These are phyloP conservation scores for Neonectria sp. DNA, from an alignment of 2,329 filamentous ascomycete species.

Conservation along the genomic window DNA sequence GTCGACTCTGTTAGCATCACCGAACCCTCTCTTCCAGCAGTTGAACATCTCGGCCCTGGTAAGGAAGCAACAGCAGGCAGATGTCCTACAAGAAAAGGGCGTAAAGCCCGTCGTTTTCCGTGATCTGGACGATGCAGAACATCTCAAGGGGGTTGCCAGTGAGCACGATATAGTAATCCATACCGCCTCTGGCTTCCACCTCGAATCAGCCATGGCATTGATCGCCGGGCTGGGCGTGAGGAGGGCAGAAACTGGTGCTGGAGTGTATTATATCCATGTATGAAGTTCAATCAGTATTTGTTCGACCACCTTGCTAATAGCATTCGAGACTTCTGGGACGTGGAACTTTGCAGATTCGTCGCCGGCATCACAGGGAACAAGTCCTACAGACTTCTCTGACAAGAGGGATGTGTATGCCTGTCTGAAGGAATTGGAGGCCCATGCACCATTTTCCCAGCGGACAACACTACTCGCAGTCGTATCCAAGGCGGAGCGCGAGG, in stretches of 20 bases:
- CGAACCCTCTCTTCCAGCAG: neutral
- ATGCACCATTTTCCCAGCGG: constrained; percentile 2
- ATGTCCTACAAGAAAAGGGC: constrained; percentile 3
- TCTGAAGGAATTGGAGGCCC: constrained; percentile 1
- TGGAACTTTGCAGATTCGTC: constrained; percentile 18
- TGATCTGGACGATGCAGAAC: constrained; percentile 19
- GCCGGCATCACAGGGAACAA: neutral
- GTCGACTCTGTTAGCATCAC: constrained; percentile 21
- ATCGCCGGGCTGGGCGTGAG: constrained; percentile 14
- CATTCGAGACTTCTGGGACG: constrained; percentile 23
- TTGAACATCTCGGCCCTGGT: constrained; percentile 22
- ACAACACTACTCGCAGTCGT: constrained; percentile 20
- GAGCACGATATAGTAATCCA: constrained; percentile 26
- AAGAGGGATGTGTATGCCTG: neutral
- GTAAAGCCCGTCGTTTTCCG: constrained; percentile 17
- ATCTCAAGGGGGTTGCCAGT: constrained; percentile 5
- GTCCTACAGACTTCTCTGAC: constrained; percentile 9
- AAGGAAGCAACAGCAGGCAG: constrained; percentile 20
- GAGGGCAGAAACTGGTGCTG: neutral
- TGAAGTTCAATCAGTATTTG: neutral
- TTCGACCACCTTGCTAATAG: neutral
- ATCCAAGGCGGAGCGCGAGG: constrained; percentile 3
- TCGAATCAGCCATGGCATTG: constrained; percentile 14
- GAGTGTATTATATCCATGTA: constrained; percentile 29
- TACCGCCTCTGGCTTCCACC: constrained; percentile 26